Conservation (phyloP, 805 yeast genomes). For the Zygoascus ofunaensis region DNA sequence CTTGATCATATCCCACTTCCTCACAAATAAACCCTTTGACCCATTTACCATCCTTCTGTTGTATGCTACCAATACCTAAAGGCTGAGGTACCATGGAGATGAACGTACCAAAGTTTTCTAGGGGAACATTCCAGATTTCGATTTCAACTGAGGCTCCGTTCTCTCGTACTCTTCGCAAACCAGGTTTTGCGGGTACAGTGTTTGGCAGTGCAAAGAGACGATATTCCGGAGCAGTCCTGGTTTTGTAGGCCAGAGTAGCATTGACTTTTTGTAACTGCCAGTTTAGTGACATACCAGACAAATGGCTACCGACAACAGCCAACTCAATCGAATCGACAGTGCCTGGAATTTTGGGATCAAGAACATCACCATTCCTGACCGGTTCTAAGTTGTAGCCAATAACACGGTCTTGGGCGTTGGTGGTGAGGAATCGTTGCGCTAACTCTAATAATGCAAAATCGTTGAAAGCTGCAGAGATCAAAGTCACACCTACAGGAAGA, state of each 20-base stretch:
- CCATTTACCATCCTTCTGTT: constrained; percentile 69
- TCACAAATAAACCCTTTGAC: constrained; percentile 94
- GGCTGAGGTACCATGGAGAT: constrained; percentile 89
- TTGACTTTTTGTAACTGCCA: constrained; percentile 87
- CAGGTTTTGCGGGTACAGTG: constrained; percentile 80
- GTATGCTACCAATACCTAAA: constrained; percentile 88
- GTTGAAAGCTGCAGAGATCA: constrained; percentile 70
- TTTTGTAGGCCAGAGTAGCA: constrained; percentile 58
- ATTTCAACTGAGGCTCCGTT: constrained; percentile 55
- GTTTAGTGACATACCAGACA: constrained; percentile 78
- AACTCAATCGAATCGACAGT: constrained; percentile 43
- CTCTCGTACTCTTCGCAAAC: constrained; percentile 56
- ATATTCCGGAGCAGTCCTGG: constrained; percentile 65
- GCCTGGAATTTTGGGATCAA: constrained; percentile 33
- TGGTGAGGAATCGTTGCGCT: constrained; percentile 57
- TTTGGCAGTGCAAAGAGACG: constrained; percentile 75
- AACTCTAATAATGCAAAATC: constrained; percentile 84
- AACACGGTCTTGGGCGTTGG: constrained; percentile 39
- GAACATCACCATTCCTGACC: constrained; percentile 17
- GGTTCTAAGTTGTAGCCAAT: constrained; percentile 45
- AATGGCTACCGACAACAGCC: constrained; percentile 96
- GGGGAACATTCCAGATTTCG: constrained; percentile 80
- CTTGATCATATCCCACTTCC: constrained; percentile 66
- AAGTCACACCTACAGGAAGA: constrained; percentile 82
- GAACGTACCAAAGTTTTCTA: constrained; percentile 69